phyloP scores from a whole-genome alignment of 768 basidiomycete species.

The Boletus vinaceobasis region DNA sequence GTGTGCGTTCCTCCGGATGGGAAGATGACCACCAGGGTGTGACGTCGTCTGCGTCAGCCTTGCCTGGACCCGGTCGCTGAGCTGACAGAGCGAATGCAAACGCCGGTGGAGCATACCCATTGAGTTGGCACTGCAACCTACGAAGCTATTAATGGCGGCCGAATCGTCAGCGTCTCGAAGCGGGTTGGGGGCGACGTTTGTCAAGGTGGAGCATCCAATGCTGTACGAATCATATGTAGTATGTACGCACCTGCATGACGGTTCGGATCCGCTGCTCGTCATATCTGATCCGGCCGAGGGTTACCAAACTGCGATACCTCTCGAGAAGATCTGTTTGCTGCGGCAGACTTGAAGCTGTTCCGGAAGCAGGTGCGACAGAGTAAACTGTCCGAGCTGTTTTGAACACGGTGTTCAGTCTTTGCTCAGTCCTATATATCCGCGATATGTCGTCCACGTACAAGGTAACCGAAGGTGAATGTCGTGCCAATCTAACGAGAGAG shows the following conservation, averaged over 20 bases:
- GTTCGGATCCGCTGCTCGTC: constrained; percentile 54
- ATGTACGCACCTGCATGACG: constrained; percentile 37
- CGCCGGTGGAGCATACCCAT: constrained; percentile 42
- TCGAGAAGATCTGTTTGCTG: neutral
- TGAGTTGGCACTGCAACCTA: neutral
- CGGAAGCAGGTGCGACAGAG: neutral
- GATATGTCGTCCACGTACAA: neutral
- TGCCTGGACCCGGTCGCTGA: neutral
- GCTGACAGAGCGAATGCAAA: constrained; percentile 25
- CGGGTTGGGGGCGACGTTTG: neutral
- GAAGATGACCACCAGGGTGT: constrained; percentile 33
- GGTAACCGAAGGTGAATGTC: neutral
- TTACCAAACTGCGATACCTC: constrained; percentile 39
- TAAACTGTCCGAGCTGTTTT: neutral
- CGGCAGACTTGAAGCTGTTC: neutral
- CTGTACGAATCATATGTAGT: neutral
- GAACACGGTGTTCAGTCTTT: neutral
- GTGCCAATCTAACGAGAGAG: neutral
- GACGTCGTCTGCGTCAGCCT: constrained; percentile 13
- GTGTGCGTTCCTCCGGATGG: neutral
- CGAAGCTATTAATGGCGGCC: neutral
- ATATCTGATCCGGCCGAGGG: constrained; percentile 43
- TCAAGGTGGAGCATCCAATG: neutral
- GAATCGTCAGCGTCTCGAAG: neutral
- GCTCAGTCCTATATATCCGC: too few relatives aligned